Base-by-base conservation (phyloP, 345 rosid genomes). In the Pugionium cornutum region DNA sequence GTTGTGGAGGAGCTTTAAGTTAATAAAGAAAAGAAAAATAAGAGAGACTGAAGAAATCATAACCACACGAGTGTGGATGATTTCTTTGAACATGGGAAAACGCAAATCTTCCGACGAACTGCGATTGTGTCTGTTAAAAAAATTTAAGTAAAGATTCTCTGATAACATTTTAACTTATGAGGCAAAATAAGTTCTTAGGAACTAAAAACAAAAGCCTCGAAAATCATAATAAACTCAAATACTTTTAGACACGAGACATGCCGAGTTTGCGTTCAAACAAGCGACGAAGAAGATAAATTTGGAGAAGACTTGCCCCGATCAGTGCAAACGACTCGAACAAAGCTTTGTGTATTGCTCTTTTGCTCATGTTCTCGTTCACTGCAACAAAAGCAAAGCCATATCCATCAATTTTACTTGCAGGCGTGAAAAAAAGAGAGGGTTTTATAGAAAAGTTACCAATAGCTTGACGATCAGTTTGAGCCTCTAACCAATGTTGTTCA, bases 401-500 rank as follows among this genome's bases (percentile, higher is more conserved):
- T 64, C 32, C 40, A 51, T 37, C 6, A 7, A 7, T 1, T 40
- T 11, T 9, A 50, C 4, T 18, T 9, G 44, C 31, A 39, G 11
- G 7, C 7, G 29, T 2, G 1, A 2, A 25, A 1, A 45, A 25
- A n/a, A 0, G 41, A 5, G 2, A 1, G 25, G 29, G 0, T 11
- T 2, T 9, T 0, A 9, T 1, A 4, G 30, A 31, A 35, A 40
- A 34, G 42, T 74, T 80, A 82, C 92, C 81, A 36, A 83, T 64
- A 7, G 84, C 83, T 72, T 89, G 96, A 59, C 87, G 83, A 55
- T 84, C 83, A 2, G 86, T 83, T 79, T 86, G 96, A 69, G 92
- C 92, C 76, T 83, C 89, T 51, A 89, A 60, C 90, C 92, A 89
- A 66, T 82, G 92, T 69, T 86, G 90, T 53, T 89, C 86, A 46